Evolutionary conservation across 345 rosid genomes (phyloP).

Genomic region (Lagerstroemia speciosa): DNA sequence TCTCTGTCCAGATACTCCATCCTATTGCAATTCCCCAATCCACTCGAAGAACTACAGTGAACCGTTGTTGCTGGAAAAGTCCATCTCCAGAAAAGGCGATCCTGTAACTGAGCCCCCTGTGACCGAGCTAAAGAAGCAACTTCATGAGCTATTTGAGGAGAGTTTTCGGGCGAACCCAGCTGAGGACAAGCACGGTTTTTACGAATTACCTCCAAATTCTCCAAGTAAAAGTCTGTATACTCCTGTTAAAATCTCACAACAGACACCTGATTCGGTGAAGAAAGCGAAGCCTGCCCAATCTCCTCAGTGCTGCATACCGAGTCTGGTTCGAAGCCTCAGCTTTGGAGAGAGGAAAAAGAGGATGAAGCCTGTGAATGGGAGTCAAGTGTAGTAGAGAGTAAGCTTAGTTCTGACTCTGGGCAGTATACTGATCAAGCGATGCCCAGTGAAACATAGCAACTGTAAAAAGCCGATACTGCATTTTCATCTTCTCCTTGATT

Average conservation of each 20-base stretch:
- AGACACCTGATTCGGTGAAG: slow-evolving; percentile 10
- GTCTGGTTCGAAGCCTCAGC: slow-evolving; percentile 35
- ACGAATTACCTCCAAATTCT: slow-evolving; percentile 13
- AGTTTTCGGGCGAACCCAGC: slow-evolving; percentile 18
- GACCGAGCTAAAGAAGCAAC: slow-evolving; percentile 36
- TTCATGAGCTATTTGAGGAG: slow-evolving; percentile 46
- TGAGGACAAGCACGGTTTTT: slow-evolving; percentile 7
- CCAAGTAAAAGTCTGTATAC: slow-evolving; percentile 15
- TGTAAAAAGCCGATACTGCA: slow-evolving; percentile 5
- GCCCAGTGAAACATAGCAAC: neutral
- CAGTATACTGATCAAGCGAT: too few species aligned
- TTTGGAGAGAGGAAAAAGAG: slow-evolving; percentile 35
- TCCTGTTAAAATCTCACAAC: slow-evolving; percentile 12
- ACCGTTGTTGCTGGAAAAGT: slow-evolving; percentile 14
- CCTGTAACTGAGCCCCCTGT: slow-evolving; percentile 19
- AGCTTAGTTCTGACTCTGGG: neutral
- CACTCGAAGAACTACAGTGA: slow-evolving; percentile 22
- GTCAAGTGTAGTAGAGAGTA: neutral
- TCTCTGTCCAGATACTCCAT: slow-evolving; percentile 30
- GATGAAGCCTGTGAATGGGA: slow-evolving; percentile 13
- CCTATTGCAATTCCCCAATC: slow-evolving; percentile 29
- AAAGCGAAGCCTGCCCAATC: slow-evolving; percentile 26
- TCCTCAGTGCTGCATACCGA: slow-evolving; percentile 39
- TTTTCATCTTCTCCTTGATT: neutral
- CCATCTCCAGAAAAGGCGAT: slow-evolving; percentile 2